Percentiles rank a stretch among this genome's conserved stretches.
Evolutionary conservation across 345 rosid species (phyloP).

Genomic region (Eucalyptus paniculata): DNA sequence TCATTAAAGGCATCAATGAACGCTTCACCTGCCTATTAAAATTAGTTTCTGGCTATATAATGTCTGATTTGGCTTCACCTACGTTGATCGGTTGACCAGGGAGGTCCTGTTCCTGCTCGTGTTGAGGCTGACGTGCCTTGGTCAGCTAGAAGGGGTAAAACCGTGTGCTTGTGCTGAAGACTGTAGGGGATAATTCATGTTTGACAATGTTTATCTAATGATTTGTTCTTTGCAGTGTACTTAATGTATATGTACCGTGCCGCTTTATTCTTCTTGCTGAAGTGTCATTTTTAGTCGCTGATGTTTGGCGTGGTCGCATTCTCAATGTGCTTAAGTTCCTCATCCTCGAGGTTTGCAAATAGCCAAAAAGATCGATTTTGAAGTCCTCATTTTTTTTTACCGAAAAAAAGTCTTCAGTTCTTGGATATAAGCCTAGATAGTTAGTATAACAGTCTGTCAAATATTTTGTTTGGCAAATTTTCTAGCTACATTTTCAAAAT

Average conservation of each 20-base stretch:
- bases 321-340: not conserved
- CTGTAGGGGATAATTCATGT: constrained; percentile 49
- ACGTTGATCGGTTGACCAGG: constrained; percentile 13
- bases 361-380: not conserved
- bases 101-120: constrained; percentile 47
- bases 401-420: not conserved
- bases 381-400: not conserved
- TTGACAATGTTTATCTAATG: not conserved
- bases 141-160: constrained; percentile 69
- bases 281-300: not conserved
- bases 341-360: not conserved
- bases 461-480: not conserved
- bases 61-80: not conserved
- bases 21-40: not conserved
- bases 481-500: not conserved
- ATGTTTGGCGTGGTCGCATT: not conserved
- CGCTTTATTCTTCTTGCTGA: not conserved
- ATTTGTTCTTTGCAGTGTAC: not conserved
- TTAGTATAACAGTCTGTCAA: not conserved
- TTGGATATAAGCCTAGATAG: not conserved
- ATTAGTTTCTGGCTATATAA: not conserved
- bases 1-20: not conserved
- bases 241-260: not conserved
- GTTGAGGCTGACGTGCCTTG: constrained; percentile 84
- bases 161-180: constrained; percentile 59